Conservation (phyloP, 768 basidiomycete genomes). For the Galerina marginata region DNA sequence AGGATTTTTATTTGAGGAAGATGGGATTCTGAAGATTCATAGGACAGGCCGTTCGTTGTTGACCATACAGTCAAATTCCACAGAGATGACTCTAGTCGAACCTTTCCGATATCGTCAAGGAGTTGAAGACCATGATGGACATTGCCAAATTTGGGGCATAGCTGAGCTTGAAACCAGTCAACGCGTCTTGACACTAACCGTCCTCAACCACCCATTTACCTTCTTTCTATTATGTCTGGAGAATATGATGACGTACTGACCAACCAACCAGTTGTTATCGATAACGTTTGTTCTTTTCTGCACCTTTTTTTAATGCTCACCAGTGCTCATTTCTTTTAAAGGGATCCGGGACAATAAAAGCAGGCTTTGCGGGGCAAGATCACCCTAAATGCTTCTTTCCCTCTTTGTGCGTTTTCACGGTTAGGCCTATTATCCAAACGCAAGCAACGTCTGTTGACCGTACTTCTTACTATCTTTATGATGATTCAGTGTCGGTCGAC, state of each 20-base stretch:
- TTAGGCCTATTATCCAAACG: slow-evolving; percentile 35
- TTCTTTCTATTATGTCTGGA: slow-evolving; percentile 62
- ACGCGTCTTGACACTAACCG: slow-evolving; percentile 21
- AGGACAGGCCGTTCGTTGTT: no score
- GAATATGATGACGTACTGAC: slow-evolving; percentile 95
- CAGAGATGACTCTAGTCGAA: no score
- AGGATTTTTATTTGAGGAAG: neutral
- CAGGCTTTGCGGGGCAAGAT: slow-evolving; percentile 98
- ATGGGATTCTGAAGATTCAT: neutral
- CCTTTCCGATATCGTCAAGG: no score
- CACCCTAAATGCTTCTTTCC: slow-evolving; percentile 99
- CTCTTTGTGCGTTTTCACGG: slow-evolving; percentile 81
- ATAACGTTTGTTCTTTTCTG: slow-evolving; percentile 73
- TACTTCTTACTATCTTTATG: slow-evolving; percentile 13
- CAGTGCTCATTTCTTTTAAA: slow-evolving; percentile 43
- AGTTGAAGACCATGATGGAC: no score
- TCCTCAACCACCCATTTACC: slow-evolving; percentile 14
- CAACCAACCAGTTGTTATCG: slow-evolving; percentile 98
- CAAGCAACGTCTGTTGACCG: slow-evolving; percentile 30
- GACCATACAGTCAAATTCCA: no score
- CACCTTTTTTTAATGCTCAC: slow-evolving; percentile 15
- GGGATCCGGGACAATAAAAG: slow-evolving; percentile 99
- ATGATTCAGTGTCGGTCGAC: slow-evolving; percentile 81
- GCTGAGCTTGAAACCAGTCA: slow-evolving; percentile 31
- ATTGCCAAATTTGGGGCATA: slow-evolving; percentile 20